Percentiles rank a stretch among this genome's conserved stretches.
Conservation (phyloP, 129 eudicot species). For the Calendula officinalis region DNA sequence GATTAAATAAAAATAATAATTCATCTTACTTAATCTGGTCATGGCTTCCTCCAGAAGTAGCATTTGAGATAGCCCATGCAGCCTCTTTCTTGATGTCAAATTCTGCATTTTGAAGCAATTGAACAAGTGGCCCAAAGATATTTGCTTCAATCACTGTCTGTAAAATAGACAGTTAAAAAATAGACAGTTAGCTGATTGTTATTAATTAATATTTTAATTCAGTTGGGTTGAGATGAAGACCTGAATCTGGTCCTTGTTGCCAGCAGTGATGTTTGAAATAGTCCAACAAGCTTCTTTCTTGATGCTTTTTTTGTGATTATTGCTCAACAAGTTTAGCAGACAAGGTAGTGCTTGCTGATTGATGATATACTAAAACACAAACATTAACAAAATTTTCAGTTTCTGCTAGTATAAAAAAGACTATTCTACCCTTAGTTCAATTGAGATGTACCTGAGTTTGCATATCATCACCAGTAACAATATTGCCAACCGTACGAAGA, state of each 20-base stretch:
- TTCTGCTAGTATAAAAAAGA: not conserved
- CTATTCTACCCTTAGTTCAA: not conserved
- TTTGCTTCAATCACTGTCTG: constrained; percentile 72
- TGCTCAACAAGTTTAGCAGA: constrained; percentile 57
- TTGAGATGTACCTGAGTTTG: constrained; percentile 65
- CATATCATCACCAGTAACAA: constrained; percentile 76
- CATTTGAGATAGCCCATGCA: constrained; percentile 95
- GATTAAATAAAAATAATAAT: not conserved
- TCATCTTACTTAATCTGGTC: constrained; percentile 73
- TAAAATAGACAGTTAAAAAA: constrained; percentile 15
- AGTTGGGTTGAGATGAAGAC: constrained; percentile 22
- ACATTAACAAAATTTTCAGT: not conserved
- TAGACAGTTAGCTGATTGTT: not conserved
- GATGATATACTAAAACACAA: constrained; percentile 49
- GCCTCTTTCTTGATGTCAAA: constrained; percentile 93
- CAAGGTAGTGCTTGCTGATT: constrained; percentile 61
- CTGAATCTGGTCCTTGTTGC: constrained; percentile 84
- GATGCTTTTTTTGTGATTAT: constrained; percentile 71
- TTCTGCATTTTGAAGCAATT: constrained; percentile 79
- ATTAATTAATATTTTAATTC: not conserved
- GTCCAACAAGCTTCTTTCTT: constrained; percentile 96
- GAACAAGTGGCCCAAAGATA: constrained; percentile 66
- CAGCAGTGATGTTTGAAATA: constrained; percentile 89
- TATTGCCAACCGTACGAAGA: constrained; percentile 77
- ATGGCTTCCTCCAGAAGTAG: constrained; percentile 89